Percentiles rank a stretch among this genome's conserved stretches.
phyloP scores from a whole-genome alignment of 805 yeast species.

The Cephaloascus albidus region DNA sequence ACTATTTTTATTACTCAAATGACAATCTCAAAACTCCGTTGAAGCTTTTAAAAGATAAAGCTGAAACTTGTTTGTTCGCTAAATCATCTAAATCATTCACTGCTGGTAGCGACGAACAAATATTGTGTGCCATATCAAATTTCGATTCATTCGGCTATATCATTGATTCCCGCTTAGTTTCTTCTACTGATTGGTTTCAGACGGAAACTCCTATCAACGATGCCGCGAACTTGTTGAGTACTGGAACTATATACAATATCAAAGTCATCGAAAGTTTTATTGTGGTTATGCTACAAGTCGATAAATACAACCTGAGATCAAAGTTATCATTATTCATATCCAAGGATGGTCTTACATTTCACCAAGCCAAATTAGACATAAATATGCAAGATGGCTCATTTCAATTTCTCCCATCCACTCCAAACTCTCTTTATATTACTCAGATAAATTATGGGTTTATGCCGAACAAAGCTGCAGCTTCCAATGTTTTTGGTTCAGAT shows the following conservation, averaged over 20 bases:
- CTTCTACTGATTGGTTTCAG: constrained; percentile 34
- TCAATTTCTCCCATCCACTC: constrained; percentile 25
- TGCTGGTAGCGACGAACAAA: constrained; percentile 13
- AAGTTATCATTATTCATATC: constrained; percentile 32
- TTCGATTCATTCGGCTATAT: constrained; percentile 32
- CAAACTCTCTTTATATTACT: constrained; percentile 7
- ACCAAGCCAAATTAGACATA: constrained; percentile 27
- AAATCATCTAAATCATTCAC: constrained; percentile 11
- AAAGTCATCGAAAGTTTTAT: constrained; percentile 30
- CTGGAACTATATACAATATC: constrained; percentile 23
- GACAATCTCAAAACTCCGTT: constrained; percentile 33
- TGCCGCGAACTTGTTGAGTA: constrained; percentile 1
- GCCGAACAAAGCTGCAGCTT: neutral
- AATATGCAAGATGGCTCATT: constrained; percentile 25
- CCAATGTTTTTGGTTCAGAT: constrained; percentile 41
- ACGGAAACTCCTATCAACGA: constrained; percentile 7
- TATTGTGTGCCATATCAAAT: constrained; percentile 22
- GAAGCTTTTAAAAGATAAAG: constrained; percentile 10
- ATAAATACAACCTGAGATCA: constrained; percentile 28
- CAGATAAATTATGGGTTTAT: constrained; percentile 4
- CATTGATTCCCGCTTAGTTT: constrained; percentile 20
- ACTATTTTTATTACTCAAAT: constrained; percentile 20
- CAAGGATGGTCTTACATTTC: constrained; percentile 32
- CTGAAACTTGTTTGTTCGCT: constrained; percentile 21
- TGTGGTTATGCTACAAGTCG: constrained; percentile 28